Conservation (phyloP, 768 basidiomycete species). For the Lyophyllum atratum region DNA sequence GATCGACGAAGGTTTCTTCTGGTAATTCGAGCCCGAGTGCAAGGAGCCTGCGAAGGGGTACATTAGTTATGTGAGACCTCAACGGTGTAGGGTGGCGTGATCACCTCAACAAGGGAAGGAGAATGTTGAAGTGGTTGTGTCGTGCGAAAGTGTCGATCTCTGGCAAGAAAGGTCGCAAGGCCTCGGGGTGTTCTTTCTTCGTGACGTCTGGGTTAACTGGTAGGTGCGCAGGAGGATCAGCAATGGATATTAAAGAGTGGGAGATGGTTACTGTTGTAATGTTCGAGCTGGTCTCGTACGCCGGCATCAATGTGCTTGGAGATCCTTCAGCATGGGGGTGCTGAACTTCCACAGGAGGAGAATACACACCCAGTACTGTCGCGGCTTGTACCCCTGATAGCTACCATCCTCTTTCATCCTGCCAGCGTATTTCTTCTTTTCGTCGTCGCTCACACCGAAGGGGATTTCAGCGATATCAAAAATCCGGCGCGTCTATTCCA, state of each 20-base stretch:
- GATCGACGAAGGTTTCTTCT: constrained; percentile 43
- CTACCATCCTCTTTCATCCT: constrained; percentile 39
- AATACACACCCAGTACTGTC: constrained; percentile 20
- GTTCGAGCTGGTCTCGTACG: constrained; percentile 63
- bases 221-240: background rate
- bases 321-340: background rate
- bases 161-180: constrained; percentile 36
- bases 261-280: constrained; percentile 56
- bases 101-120: constrained; percentile 38
- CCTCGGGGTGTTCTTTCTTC: constrained; percentile 34
- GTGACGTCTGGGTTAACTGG: constrained; percentile 36
- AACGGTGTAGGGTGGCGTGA: background rate
- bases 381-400: constrained; percentile 40
- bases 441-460: constrained; percentile 38
- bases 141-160: constrained; percentile 36
- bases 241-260: background rate
- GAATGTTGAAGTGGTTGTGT: constrained; percentile 38
- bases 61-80: background rate
- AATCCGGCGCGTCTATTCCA: constrained; percentile 38
- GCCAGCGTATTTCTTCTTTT: constrained; percentile 38
- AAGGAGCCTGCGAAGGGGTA: constrained; percentile 23
- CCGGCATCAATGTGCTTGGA: constrained; percentile 63
- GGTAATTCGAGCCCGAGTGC: constrained; percentile 47
- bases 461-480: constrained; percentile 47
- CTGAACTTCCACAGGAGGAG: background rate